Base-by-base conservation (phyloP, 2,329 filamentous ascomycete genomes). In the Trichoderma simmonsii region DNA sequence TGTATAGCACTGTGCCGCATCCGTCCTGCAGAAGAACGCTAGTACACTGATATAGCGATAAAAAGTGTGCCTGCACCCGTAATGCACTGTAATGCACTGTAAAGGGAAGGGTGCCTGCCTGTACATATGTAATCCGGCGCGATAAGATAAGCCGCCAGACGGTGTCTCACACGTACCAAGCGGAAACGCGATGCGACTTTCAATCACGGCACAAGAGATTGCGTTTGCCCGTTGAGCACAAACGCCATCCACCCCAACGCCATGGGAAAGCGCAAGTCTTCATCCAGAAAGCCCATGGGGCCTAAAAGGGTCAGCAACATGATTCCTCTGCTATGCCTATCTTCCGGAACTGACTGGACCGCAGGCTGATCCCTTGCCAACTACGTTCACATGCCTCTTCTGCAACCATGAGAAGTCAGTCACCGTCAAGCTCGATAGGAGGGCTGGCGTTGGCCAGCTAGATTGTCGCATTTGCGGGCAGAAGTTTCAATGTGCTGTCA, bases 381-480 rank as follows among this genome's bases (percentile, higher is more conserved):
- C 93, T 3, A 89, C 90, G n/a, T 99, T 99, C 82, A 93, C 95
- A 71, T 99, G 96, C 81, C 90, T 99, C 60, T 99, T 99, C 84
- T 99, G 96, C 87, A 98, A 98, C 81, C 95, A 98, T 83, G 96
- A 98, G 80, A 96, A 94, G 76, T 93, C 95, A 0, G 93, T 99
- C 67, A 88, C 90, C 32, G 93, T 98, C 76, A 96, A 97, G 82
- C 87, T 99, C 65, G 94, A 99, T 81, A 97, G 97, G 86, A 98
- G 98, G 81, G 86, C 90, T 32, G 94, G 94, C 66, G 88, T 97
- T 48, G 96, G 95, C 61, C 89, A 92, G 73, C 86, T 99, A 30
- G 90, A 91, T 73, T 99, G 96, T 85, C 97, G 95, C 81, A 90
- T 97, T 68, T 99, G 96, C 82, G 95, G 93, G 3, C 95, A 98